Conservation (phyloP, 1,139 yeast species). For the Sugiyamaella neomexicana region DNA sequence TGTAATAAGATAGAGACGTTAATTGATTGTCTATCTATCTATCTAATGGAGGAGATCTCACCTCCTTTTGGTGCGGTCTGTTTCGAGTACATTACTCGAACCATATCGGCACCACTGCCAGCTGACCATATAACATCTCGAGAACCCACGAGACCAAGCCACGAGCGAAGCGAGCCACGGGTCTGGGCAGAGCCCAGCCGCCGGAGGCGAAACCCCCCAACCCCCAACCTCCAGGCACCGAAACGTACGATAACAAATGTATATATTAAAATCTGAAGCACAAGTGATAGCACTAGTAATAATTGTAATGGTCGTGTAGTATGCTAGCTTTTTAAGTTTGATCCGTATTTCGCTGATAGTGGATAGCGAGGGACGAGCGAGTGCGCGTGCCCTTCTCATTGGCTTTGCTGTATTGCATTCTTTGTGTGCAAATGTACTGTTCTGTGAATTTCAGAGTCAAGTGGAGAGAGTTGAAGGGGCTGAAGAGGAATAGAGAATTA, state of each 20-base stretch:
- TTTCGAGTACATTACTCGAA: too few species aligned
- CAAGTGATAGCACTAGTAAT: conserved; percentile 4
- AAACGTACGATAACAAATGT: neutral
- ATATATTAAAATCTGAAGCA: conserved; percentile 8
- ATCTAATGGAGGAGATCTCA: too few species aligned
- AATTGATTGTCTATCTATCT: too few species aligned
- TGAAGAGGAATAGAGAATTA: neutral
- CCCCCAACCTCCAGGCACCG: too few species aligned
- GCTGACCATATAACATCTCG: too few species aligned
- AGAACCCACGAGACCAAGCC: too few species aligned
- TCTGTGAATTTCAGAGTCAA: neutral
- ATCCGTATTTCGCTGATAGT: neutral
- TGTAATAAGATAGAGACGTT: too few species aligned
- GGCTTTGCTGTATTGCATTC: neutral
- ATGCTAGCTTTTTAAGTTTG: conserved; percentile 1
- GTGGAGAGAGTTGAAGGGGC: neutral
- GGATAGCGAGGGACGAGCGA: too few species aligned
- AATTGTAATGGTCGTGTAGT: conserved; percentile 2
- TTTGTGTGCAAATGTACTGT: neutral
- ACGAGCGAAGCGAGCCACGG: neutral
- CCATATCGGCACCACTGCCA: too few species aligned
- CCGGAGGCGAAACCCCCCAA: conserved; percentile 2
- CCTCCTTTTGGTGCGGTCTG: too few species aligned
- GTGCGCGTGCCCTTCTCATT: too few species aligned
- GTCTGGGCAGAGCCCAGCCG: conserved; percentile 10